These are phyloP conservation scores for Alternaria brassicicola DNA, from an alignment of 2,329 filamentous ascomycete genomes.

Conservation along the genomic window DNA sequence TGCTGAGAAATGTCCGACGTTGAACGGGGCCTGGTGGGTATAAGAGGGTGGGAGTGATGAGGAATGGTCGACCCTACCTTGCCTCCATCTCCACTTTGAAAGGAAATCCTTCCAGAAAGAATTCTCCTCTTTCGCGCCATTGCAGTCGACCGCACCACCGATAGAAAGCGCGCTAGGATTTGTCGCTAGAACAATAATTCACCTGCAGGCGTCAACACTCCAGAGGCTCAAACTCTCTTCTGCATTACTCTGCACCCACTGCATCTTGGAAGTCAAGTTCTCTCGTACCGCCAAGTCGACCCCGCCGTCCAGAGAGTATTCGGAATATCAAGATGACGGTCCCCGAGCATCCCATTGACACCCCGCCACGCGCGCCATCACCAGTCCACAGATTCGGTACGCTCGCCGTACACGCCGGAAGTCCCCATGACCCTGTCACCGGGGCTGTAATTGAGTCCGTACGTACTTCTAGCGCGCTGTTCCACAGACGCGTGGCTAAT, in stretches of 20 bases:
- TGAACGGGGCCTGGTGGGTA: conserved; percentile 5
- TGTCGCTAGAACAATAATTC: conserved; percentile 20
- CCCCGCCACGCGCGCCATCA: conserved; percentile 73
- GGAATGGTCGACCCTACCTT: not conserved
- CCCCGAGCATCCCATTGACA: conserved; percentile 66
- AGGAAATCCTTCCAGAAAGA: conserved; percentile 1
- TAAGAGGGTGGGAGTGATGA: conserved; percentile 8
- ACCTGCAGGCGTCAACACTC: conserved; percentile 18
- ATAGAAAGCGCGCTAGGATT: conserved; percentile 19
- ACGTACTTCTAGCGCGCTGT: conserved; percentile 27
- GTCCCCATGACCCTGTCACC: conserved; percentile 86
- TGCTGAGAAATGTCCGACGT: conserved; percentile 33
- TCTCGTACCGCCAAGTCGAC: not conserved
- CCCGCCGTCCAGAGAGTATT: not conserved
- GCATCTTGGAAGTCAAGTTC: not conserved
- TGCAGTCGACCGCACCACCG: conserved; percentile 1
- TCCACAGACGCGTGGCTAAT: conserved; percentile 9
- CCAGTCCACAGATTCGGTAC: conserved; percentile 87
- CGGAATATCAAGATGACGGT: conserved; percentile 43
- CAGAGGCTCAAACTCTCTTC: not conserved
- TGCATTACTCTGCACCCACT: not conserved
- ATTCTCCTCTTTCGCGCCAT: conserved; percentile 1
- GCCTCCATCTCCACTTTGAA: not conserved
- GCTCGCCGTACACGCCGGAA: conserved; percentile 90
- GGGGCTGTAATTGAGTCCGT: conserved; percentile 92